These are phyloP conservation scores for Tuctoria greenei DNA, from an alignment of 176 grass and related monocot genomes.

Conservation along the genomic window DNA sequence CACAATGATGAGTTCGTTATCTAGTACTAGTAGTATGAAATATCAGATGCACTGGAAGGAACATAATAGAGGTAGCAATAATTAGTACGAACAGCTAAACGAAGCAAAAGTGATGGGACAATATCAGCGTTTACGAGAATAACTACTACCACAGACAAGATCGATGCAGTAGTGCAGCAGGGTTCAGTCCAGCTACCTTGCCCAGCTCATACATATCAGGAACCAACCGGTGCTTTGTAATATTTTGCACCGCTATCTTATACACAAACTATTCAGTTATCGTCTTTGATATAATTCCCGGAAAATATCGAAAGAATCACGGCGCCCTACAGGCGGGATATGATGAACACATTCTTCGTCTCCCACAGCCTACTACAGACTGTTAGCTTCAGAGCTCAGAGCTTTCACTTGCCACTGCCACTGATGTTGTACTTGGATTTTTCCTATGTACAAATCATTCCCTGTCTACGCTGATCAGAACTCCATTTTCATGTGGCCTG, in stretches of 20 bases:
- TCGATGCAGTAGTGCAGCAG: constrained; percentile 3
- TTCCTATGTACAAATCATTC: constrained; percentile 47
- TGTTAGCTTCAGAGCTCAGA: constrained; percentile 44
- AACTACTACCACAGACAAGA: constrained; percentile 24
- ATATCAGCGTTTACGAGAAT: constrained; percentile 6
- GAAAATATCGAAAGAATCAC: constrained; percentile 23
- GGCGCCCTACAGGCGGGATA: constrained; percentile 30
- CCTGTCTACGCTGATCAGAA: constrained; percentile 27
- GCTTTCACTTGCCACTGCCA: constrained; percentile 37
- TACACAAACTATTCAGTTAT: constrained; percentile 27
- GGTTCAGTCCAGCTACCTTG: constrained; percentile 17
- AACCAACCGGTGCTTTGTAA: constrained; percentile 12
- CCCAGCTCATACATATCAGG: constrained; percentile 34
- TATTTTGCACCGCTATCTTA: constrained; percentile 36
- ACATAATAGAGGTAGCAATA: no score
- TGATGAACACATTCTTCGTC: constrained; percentile 29
- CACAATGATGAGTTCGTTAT: neutral
- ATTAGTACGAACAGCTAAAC: neutral
- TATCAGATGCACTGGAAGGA: neutral
- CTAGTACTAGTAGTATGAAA: neutral
- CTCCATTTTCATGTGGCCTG: constrained; percentile 52
- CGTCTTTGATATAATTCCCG: constrained; percentile 18
- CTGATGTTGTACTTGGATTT: constrained; percentile 7
- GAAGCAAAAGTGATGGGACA: neutral
- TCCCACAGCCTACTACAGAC: constrained; percentile 44